Conservation (phyloP, 768 basidiomycete genomes). For the Harrya chromipes region DNA sequence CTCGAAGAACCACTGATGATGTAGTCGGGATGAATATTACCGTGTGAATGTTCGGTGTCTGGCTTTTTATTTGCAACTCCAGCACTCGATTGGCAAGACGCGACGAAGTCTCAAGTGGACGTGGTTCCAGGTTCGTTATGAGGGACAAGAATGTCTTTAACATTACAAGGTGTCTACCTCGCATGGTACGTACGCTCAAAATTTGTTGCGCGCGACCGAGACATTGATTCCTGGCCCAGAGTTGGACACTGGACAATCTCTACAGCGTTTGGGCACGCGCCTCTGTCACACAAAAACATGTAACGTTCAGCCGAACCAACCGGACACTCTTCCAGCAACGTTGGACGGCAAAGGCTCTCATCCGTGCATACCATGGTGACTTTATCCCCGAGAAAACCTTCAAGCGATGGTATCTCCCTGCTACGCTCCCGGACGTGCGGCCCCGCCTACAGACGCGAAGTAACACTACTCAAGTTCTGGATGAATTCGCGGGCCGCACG, state of each 20-base stretch:
- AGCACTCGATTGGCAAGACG: not conserved
- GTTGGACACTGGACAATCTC: slow-evolving; percentile 85
- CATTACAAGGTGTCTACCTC: slow-evolving; percentile 60
- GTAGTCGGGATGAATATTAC: too few species aligned
- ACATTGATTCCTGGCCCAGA: slow-evolving; percentile 43
- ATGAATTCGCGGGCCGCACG: slow-evolving; percentile 58
- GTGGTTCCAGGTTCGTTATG: slow-evolving; percentile 32
- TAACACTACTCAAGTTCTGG: slow-evolving; percentile 44
- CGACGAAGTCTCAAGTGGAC: not conserved
- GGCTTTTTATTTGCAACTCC: not conserved
- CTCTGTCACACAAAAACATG: slow-evolving; percentile 38
- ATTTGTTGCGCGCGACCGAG: not conserved
- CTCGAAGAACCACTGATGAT: too few species aligned
- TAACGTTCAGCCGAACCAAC: slow-evolving; percentile 55
- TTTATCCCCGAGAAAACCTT: slow-evolving; percentile 89
- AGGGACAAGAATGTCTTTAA: slow-evolving; percentile 46
- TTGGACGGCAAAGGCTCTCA: slow-evolving; percentile 81
- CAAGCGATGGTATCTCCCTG: slow-evolving; percentile 92
- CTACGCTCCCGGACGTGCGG: slow-evolving; percentile 80
- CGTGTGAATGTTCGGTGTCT: slow-evolving; percentile 18
- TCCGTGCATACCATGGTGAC: slow-evolving; percentile 95
- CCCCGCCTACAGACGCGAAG: slow-evolving; percentile 41
- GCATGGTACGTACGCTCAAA: slow-evolving; percentile 55
- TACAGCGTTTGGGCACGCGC: slow-evolving; percentile 88
- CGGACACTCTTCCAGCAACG: slow-evolving; percentile 86